These are phyloP conservation scores for Cerioporus squamosus DNA, from an alignment of 1,284 basidiomycete species.

Conservation along the genomic window DNA sequence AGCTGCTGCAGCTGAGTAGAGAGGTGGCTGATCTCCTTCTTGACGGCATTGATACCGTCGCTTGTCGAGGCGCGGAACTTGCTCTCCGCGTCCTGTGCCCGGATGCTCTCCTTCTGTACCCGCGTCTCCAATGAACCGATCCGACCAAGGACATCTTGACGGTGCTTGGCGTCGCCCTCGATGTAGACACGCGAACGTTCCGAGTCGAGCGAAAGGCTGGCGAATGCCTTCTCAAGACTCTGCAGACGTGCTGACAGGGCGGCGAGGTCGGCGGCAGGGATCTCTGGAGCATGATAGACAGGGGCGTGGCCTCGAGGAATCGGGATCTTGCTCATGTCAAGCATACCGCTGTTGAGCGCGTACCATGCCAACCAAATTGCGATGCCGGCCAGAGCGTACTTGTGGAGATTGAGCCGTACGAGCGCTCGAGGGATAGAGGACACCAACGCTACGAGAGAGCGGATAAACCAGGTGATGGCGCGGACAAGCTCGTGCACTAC, in stretches of 20 bases:
- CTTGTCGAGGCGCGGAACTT: conserved; percentile 49
- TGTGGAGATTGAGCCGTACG: conserved; percentile 48
- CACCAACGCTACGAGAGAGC: conserved; percentile 28
- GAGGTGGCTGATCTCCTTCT: conserved; percentile 57
- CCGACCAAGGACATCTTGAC: conserved; percentile 54
- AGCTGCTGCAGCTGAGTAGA: conserved; percentile 51
- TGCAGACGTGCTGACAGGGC: conserved; percentile 73
- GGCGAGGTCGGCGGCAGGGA: conserved; percentile 68
- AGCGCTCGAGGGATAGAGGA: conserved; percentile 46
- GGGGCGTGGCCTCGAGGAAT: conserved; percentile 34
- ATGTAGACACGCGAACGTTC: conserved; percentile 52
- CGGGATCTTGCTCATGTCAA: conserved; percentile 39
- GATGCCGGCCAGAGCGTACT: conserved; percentile 46
- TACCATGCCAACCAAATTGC: conserved; percentile 49
- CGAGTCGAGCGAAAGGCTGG: conserved; percentile 56
- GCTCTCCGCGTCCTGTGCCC: conserved; percentile 57
- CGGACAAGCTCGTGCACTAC: conserved; percentile 42
- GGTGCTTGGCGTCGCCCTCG: conserved; percentile 52
- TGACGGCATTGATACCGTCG: conserved; percentile 52
- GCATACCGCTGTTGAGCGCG: conserved; percentile 39
- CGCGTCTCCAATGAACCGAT: conserved; percentile 61
- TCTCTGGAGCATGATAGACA: conserved; percentile 49
- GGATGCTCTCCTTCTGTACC: conserved; percentile 56
- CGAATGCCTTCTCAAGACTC: conserved; percentile 64
- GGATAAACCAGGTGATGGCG: conserved; percentile 32